phyloP scores from a whole-genome alignment of 371 early-diverging fungal species.

The Mucor piriformis region DNA sequence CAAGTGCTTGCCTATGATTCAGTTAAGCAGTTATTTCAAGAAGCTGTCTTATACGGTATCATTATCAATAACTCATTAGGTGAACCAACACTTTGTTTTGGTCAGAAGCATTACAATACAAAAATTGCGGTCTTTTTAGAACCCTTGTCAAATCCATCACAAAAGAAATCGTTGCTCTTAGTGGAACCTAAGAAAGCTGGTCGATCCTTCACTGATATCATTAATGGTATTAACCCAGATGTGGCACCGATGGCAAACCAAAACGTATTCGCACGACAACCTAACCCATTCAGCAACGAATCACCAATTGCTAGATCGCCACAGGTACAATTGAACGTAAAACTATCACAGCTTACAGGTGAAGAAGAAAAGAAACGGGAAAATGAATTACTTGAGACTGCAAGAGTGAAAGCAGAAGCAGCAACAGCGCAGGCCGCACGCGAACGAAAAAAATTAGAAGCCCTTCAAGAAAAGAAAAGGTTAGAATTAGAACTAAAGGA shows the following conservation, averaged over 20 bases:
- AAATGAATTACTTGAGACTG: neutral
- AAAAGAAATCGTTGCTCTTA: slow-evolving; percentile 23
- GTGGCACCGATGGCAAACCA: neutral
- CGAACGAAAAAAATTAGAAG: slow-evolving; percentile 10
- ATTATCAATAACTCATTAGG: slow-evolving; percentile 21
- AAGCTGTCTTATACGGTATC: slow-evolving; percentile 40
- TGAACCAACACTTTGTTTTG: slow-evolving; percentile 33
- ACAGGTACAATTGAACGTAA: neutral
- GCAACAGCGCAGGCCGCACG: slow-evolving; percentile 2
- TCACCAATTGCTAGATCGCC: neutral
- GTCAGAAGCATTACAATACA: slow-evolving; percentile 27
- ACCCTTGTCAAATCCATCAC: slow-evolving; percentile 42
- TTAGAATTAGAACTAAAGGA: too few relatives aligned
- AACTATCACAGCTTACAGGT: neutral
- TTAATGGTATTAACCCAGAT: slow-evolving; percentile 17
- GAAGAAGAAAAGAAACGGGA: slow-evolving; percentile 4
- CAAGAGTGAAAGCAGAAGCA: neutral
- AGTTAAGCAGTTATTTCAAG: slow-evolving; percentile 30
- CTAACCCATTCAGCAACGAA: neutral
- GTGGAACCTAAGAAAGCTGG: slow-evolving; percentile 47
- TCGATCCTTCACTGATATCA: slow-evolving; percentile 25
- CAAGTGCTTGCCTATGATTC: slow-evolving; percentile 40
- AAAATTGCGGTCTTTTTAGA: slow-evolving; percentile 39
- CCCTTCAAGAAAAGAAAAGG: too few relatives aligned
- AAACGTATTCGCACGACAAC: neutral